Evolutionary conservation across 2,329 filamentous ascomycete species (phyloP).

Genomic region (Stagonosporopsis vannaccii): DNA sequence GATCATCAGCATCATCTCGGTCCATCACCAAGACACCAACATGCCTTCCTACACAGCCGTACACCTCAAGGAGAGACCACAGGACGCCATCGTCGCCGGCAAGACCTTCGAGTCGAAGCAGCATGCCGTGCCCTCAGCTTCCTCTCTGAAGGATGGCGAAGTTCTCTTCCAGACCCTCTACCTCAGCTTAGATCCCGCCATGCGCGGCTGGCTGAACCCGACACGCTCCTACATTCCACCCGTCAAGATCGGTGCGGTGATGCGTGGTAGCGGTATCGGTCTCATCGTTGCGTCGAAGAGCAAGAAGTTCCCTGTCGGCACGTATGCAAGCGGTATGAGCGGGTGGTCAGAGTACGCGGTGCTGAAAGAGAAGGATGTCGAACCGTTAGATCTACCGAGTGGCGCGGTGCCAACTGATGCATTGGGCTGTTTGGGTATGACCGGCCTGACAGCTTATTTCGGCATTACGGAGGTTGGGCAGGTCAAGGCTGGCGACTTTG

Average conservation of each 20-base stretch:
- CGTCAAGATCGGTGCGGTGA: constrained; percentile 71
- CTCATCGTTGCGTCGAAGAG: constrained; percentile 69
- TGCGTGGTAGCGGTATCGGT: constrained; percentile 69
- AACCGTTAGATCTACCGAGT: constrained; percentile 54
- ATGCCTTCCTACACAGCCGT: constrained; percentile 57
- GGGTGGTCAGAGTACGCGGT: constrained; percentile 75
- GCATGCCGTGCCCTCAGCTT: constrained; percentile 54
- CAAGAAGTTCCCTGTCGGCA: constrained; percentile 62
- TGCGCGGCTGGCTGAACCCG: constrained; percentile 73
- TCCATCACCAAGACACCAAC: neutral
- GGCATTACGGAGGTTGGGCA: constrained; percentile 74
- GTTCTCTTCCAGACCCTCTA: constrained; percentile 68
- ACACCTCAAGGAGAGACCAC: constrained; percentile 70
- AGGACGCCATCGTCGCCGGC: constrained; percentile 66
- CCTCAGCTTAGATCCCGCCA: constrained; percentile 76
- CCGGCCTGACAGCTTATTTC: constrained; percentile 78
- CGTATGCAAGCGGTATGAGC: constrained; percentile 60
- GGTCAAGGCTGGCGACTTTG: constrained; percentile 73
- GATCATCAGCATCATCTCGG: neutral
- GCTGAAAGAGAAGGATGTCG: constrained; percentile 59
- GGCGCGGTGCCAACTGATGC: constrained; percentile 65
- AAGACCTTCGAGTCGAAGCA: constrained; percentile 67
- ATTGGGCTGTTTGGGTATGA: constrained; percentile 62
- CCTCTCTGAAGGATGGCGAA: constrained; percentile 68
- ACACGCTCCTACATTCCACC: constrained; percentile 71